Evolutionary conservation across 2,329 filamentous ascomycete species (phyloP), one percentile per base, ranked within the genome.

Genomic region (Fusarium sp.): DNA sequence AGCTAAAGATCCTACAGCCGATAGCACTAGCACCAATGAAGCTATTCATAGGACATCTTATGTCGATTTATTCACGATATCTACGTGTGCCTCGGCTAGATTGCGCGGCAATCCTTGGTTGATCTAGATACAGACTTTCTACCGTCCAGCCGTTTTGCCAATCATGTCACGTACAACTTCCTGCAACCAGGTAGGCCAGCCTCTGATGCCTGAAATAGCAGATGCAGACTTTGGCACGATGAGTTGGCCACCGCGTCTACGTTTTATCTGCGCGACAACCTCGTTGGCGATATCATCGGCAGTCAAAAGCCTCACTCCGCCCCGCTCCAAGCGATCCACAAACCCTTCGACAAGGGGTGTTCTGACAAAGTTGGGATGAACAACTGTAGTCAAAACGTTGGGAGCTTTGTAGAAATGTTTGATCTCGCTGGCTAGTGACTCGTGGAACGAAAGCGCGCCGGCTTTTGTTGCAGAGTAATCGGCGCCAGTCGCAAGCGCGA

Each of bases 381-480:
- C 84, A 9, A 90, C 74, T 5, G 92, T 84, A 1, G 89, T 91
- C 49, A 90, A 80, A 13, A 92, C 86, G 47, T 83, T 83, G 0
- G 84, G 84, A 1, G 89, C 88, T 42, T 86, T 83, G 76, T 92
- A 91, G 7, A 84, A 77, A 13, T 85, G 85, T 50, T 80, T 81
- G 18, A 91, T 75, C 76, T 91, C 89, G 1, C 82, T 79, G 0
- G 82, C 78, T 1, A 91, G 77, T 0, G 83, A 89, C 76, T 93
- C 89, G 75, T 93, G 90, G 78, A 93, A 90, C 2, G 87, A 79
- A 4, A 91, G 77, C 0, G 89, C 86, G 0, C 88, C 89, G 6
- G 89, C 85, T 78, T 93, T 93, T 52, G 84, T 86, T 3, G 87
- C 83, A 0, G 83, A 82, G 79, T 93, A 93, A 77, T 92, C 89